These are phyloP conservation scores for Hypoxylon fragiforme DNA, from an alignment of 495 filamentous ascomycete species.

Conservation along the genomic window DNA sequence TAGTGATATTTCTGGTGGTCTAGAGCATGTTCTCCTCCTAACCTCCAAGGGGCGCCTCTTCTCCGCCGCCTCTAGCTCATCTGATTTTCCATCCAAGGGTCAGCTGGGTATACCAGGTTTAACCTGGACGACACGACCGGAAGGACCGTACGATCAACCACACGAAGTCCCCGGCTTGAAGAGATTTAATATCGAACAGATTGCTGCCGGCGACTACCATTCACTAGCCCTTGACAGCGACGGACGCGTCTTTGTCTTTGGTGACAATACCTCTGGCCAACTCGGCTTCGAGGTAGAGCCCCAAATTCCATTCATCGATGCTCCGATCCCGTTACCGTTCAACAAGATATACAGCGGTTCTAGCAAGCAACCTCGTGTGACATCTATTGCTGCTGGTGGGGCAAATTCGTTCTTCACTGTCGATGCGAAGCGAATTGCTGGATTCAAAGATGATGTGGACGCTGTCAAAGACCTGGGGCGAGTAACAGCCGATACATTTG, in stretches of 20 bases:
- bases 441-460: slow-evolving; percentile 47
- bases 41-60: slow-evolving; percentile 88
- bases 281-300: slow-evolving; percentile 72
- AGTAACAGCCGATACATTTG: slow-evolving; percentile 75
- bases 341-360: slow-evolving; percentile 70
- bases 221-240: slow-evolving; percentile 73
- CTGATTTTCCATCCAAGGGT: slow-evolving; percentile 76
- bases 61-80: slow-evolving; percentile 75
- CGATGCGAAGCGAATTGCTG: slow-evolving; percentile 64
- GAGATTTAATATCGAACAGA: slow-evolving; percentile 61
- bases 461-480: slow-evolving; percentile 43
- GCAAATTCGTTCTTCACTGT: slow-evolving; percentile 83
- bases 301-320: slow-evolving; percentile 64
- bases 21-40: slow-evolving; percentile 82
- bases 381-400: slow-evolving; percentile 80
- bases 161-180: slow-evolving; percentile 65
- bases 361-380: slow-evolving; percentile 61
- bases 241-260: slow-evolving; percentile 83
- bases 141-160: slow-evolving; percentile 75
- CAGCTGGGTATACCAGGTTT: slow-evolving; percentile 86
- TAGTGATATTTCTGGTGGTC: slow-evolving; percentile 69
- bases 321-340: slow-evolving; percentile 68
- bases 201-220: slow-evolving; percentile 87
- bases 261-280: slow-evolving; percentile 87
- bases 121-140: slow-evolving; percentile 75